Conservation (phyloP, 1,284 basidiomycete genomes). For the Sphagnurus paluster region DNA sequence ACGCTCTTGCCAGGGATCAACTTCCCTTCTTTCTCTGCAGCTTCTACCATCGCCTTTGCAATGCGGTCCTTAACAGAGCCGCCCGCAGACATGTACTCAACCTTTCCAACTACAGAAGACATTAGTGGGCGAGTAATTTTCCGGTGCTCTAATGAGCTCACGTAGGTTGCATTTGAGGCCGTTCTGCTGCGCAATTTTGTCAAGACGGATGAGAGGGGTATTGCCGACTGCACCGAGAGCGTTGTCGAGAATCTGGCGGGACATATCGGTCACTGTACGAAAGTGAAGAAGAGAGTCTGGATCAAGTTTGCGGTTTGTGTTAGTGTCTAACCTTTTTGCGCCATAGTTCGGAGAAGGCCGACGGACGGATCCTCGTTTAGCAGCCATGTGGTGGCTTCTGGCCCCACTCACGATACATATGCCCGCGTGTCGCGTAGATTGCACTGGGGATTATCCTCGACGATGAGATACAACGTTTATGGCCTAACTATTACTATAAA, state of each 20-base stretch:
- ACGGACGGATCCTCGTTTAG: constrained; percentile 15
- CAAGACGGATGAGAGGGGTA: constrained; percentile 88
- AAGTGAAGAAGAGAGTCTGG: not conserved
- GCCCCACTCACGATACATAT: too few relatives aligned
- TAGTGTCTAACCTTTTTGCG: constrained; percentile 12
- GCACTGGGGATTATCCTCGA: not conserved
- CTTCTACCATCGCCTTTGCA: constrained; percentile 95
- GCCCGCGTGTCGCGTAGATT: not conserved
- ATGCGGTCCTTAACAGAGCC: constrained; percentile 97
- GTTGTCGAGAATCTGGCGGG: constrained; percentile 62
- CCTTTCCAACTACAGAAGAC: constrained; percentile 71
- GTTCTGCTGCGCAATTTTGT: constrained; percentile 74
- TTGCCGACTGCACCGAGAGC: constrained; percentile 87
- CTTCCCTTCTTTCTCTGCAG: constrained; percentile 85
- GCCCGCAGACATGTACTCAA: constrained; percentile 89
- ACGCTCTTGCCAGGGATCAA: constrained; percentile 89
- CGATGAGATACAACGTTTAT: too few relatives aligned
- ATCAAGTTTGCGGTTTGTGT: constrained; percentile 1
- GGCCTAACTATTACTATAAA: not conserved
- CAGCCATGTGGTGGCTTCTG: not conserved
- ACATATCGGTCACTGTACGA: constrained; percentile 20
- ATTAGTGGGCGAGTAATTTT: constrained; percentile 4
- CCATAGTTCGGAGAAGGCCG: constrained; percentile 18
- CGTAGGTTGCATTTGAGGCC: constrained; percentile 89
- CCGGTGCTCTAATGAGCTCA: constrained; percentile 43